These are phyloP conservation scores for Cytospora leucostoma DNA, from an alignment of 2,329 filamentous ascomycete species.

Conservation along the genomic window DNA sequence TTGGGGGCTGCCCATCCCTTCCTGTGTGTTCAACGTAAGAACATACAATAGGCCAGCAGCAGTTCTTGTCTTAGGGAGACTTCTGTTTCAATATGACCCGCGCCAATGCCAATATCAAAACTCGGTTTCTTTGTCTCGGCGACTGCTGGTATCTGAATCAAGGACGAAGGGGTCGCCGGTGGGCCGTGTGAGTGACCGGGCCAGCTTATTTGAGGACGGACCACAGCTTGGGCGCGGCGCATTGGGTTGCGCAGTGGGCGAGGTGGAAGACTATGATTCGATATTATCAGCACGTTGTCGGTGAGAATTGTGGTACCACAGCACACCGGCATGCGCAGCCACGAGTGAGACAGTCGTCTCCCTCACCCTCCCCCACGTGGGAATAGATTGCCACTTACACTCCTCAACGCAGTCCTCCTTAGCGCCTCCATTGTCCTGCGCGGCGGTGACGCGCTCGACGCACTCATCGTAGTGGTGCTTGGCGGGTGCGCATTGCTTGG, in stretches of 20 bases:
- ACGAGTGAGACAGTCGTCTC: background rate
- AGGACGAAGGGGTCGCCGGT: background rate
- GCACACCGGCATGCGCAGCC: background rate
- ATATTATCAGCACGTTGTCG: constrained; percentile 17
- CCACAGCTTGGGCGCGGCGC: constrained; percentile 96
- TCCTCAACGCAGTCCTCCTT: constrained; percentile 98
- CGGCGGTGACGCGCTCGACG: constrained; percentile 82
- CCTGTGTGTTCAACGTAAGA: background rate
- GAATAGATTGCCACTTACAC: constrained; percentile 65
- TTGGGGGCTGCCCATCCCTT: background rate
- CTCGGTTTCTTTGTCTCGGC: constrained; percentile 7
- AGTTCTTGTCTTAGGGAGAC: background rate
- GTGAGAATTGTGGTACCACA: background rate
- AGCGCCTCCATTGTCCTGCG: constrained; percentile 69
- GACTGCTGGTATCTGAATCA: background rate
- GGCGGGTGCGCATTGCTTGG: constrained; percentile 76
- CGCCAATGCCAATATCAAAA: constrained; percentile 19
- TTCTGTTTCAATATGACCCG: constrained; percentile 13
- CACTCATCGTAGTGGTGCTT: constrained; percentile 99
- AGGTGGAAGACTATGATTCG: constrained; percentile 88
- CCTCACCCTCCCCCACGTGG: background rate
- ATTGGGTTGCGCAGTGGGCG: constrained; percentile 88
- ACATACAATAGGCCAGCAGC: background rate
- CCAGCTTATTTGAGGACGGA: constrained; percentile 78
- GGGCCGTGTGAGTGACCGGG: background rate